These are phyloP conservation scores for Malus hybrid DNA, from an alignment of 331 rosid genomes.

Conservation along the genomic window DNA sequence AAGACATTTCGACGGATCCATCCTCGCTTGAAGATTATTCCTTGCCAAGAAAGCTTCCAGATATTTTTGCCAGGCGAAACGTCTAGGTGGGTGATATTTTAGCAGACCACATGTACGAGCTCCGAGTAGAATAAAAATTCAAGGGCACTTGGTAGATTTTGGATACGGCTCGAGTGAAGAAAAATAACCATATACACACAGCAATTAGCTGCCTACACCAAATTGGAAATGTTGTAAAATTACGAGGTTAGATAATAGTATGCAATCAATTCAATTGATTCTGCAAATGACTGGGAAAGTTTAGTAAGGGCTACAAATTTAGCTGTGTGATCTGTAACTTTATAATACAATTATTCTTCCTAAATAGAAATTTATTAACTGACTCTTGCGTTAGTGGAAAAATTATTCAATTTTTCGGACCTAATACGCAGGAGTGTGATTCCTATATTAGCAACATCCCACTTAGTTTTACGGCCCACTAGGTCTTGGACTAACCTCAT, in stretches of 20 bases:
- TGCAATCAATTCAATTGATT: background rate
- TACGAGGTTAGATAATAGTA: background rate
- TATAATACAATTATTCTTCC: background rate
- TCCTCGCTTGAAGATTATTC: conserved; percentile 60
- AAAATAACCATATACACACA: background rate
- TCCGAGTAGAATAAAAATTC: too few relatives aligned
- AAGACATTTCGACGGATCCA: conserved; percentile 52
- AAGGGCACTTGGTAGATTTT: background rate
- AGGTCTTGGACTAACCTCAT: too few relatives aligned
- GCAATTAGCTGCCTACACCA: background rate
- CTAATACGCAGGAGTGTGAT: background rate
- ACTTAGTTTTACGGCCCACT: too few relatives aligned
- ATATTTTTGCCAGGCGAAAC: conserved; percentile 40
- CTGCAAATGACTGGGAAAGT: background rate
- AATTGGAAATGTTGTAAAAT: background rate
- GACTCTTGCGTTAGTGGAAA: background rate
- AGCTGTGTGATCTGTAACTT: background rate
- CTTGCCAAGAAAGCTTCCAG: conserved; percentile 47
- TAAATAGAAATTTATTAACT: background rate
- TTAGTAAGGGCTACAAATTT: background rate
- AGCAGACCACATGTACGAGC: background rate
- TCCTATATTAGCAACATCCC: too few relatives aligned
- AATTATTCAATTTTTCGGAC: background rate
- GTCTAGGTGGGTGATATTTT: conserved; percentile 35
- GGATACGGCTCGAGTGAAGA: background rate